These are phyloP conservation scores for Gossypium gossypioides DNA, from an alignment of 441 rosid species.

Conservation along the genomic window DNA sequence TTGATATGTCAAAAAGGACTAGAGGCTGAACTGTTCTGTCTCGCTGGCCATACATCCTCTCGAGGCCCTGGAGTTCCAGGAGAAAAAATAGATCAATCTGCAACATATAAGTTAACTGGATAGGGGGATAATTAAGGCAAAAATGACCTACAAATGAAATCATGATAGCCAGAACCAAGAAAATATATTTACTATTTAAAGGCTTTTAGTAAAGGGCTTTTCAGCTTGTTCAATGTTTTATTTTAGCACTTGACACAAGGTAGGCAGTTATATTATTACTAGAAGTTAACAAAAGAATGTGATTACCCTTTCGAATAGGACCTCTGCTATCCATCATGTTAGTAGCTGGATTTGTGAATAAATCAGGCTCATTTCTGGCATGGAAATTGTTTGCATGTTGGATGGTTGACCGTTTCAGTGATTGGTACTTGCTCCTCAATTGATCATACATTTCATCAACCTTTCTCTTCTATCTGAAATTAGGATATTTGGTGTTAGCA, in stretches of 20 bases:
- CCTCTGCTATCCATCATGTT: conserved; percentile 62
- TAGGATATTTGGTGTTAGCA: conserved; percentile 4
- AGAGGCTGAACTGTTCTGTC: conserved; percentile 62
- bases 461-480: conserved; percentile 78
- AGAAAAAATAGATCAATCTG: conserved; percentile 75
- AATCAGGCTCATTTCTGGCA: conserved; percentile 56
- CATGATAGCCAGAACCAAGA: background rate
- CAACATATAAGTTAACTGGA: conserved; percentile 61
- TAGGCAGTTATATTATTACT: background rate
- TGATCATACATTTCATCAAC: conserved; percentile 97
- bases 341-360: conserved; percentile 52
- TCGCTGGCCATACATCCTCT: conserved; percentile 80
- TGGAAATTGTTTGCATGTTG: conserved; percentile 67
- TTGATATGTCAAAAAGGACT: conserved; percentile 59
- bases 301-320: conserved; percentile 56
- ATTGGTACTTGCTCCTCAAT: conserved; percentile 67
- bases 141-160: background rate
- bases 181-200: background rate
- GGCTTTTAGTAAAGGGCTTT: background rate
- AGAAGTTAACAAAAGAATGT: conserved; percentile 7
- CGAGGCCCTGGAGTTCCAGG: conserved; percentile 90
- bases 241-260: background rate
- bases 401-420: conserved; percentile 65
- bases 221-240: background rate
- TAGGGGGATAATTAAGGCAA: conserved; percentile 40